Base-by-base conservation (phyloP, 305 asterid genomes). In the Striga hermonthica region DNA sequence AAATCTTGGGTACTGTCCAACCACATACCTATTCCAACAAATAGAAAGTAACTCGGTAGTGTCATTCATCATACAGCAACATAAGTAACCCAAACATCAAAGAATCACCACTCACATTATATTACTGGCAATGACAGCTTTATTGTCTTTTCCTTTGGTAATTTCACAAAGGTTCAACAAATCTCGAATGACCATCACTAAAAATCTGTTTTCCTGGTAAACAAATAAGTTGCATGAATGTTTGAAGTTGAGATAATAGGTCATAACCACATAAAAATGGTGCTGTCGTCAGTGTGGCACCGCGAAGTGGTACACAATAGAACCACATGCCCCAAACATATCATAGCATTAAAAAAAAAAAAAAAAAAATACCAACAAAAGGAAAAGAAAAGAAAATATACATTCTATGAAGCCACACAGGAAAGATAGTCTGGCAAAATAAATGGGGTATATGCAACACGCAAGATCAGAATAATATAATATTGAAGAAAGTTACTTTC, bases 1-100 rank as follows among this genome's bases (percentile, higher is more conserved):
- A 81, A 94, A 94, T 66, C 98, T 85, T 57, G 98, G 99, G 76
- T 94, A 94, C 75, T 94, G 99, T 57, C 99, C 99, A 75, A 94
- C 99, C 73, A 94, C 99, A 74, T 94, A 94, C 99, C 99, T 94
- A 82, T 49, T 84, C 62, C 60, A 66, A 71, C 57, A 31, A 7
- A 14, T 22, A 11, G 13, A n/a, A 10, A n/a, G 56, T 40, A 53
- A 64, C 43, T 53, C 48, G 31, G 31, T 22, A 22, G 31, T 22
- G 31, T 22, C 31, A 22, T 22, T 22, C 31, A 22, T 66, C 64
- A 61, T 54, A 35, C 44, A 16, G 68, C 71, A 52, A 34, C 35
- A 28, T 15, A 61, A 50, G 12, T 67, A 57, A 31, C 2, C 37
- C 1, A 22, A 22, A 22, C 31, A 22, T n/a, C 31, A 0, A 22